Evolutionary conservation across 768 basidiomycete species (phyloP), one percentile per base, ranked within the genome.

Genomic region (Lepiota venenata): DNA sequence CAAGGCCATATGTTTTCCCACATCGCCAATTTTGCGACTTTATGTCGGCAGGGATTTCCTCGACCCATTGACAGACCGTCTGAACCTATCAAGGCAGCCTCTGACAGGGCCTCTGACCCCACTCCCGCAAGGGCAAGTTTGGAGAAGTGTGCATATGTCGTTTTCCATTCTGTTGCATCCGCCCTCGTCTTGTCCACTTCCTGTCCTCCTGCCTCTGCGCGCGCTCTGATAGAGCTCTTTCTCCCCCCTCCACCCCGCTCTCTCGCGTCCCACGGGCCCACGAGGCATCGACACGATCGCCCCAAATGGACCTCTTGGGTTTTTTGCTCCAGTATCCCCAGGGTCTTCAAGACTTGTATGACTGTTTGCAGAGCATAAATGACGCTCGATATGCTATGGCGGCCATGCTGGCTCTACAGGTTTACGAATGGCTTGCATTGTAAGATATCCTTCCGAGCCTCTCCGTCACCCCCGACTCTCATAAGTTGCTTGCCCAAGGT

Each of bases 381-480:
- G 37, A 54, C 18, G 38, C 44, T 2, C 52, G 52, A 1, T 47
- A 40, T 9, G 45, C 37, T 5, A 54, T 54, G 37, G 38, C 22
- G 20, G 52, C 52, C 16, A 47, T 54, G 52, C 47, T 21, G 12
- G 25, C 37, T 5, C n/a, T 54, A 25, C 38, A 39, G 20, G 25
- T 73, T 3, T 74, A 70, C 55, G 74, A 77, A 52, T 74, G 72
- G 72, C 42, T 71, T 9, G 56, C 61, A 29, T 66, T 63, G 75
- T 77, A 56, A 49, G 74, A 38, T 27, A 9, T 35, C 12, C 5
- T 9, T 32, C 37, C 35, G 11, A 10, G 9, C 3, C 27, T 5
- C 22, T 29, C 4, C 16, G 5, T 12, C 3, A n/a, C 4, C 3
- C 10, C 25, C n/a, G 14, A 27, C 16, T 42, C 20, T 22, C 16